Evolutionary conservation across 805 yeast species (phyloP).

Genomic region (Zygotorulaspora chibaensis): DNA sequence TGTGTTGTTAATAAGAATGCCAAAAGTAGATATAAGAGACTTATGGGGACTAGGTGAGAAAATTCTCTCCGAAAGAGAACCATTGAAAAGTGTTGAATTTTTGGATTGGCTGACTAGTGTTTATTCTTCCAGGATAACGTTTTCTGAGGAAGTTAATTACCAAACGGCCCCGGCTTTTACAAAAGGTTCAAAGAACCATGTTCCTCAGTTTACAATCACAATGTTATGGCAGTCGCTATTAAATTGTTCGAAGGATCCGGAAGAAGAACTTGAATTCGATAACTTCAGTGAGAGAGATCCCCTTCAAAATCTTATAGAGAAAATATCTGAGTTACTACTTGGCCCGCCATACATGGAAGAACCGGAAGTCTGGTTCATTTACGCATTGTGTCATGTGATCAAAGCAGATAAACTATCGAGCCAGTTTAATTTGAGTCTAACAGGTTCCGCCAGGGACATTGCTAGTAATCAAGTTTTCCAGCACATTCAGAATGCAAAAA

Average conservation of each 20-base stretch:
- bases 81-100: slow-evolving; percentile 19
- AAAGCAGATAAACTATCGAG: slow-evolving; percentile 25
- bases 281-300: slow-evolving; percentile 3
- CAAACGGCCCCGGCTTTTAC: slow-evolving; percentile 29
- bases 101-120: slow-evolving; percentile 30
- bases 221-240: slow-evolving; percentile 29
- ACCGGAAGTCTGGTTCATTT: slow-evolving; percentile 32
- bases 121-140: slow-evolving; percentile 23
- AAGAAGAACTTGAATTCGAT: slow-evolving; percentile 4
- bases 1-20: slow-evolving; percentile 45
- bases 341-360: slow-evolving; percentile 35
- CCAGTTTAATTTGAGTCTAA: slow-evolving; percentile 10
- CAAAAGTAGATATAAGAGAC: slow-evolving; percentile 48
- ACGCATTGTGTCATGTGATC: slow-evolving; percentile 25
- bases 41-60: slow-evolving; percentile 65
- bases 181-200: slow-evolving; percentile 29
- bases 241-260: slow-evolving; percentile 7
- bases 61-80: slow-evolving; percentile 37
- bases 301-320: slow-evolving; percentile 22
- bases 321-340: slow-evolving; percentile 27
- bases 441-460: slow-evolving; percentile 20
- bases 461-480: slow-evolving; percentile 23
- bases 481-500: slow-evolving; percentile 21
- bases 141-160: slow-evolving; percentile 23
- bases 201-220: slow-evolving; percentile 27